phyloP scores from a whole-genome alignment of 176 grass and related monocot genomes.

The Typha latifolia region DNA sequence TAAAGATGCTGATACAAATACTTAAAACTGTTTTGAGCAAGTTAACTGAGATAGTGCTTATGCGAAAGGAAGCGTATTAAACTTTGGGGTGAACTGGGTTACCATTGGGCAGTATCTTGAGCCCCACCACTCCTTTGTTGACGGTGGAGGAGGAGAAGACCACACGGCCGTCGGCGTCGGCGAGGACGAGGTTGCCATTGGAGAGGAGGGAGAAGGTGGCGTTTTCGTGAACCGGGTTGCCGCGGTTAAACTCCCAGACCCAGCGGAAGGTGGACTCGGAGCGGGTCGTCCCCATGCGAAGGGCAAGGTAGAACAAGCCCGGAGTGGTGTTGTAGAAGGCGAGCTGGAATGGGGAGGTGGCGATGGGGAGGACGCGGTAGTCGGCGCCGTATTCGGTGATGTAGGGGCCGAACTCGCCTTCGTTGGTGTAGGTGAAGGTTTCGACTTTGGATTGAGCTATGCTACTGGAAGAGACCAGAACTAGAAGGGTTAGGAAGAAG shows the following conservation, averaged over 20 bases:
- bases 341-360: slow-evolving; percentile 16
- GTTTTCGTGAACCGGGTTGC: slow-evolving; percentile 27
- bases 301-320: slow-evolving; percentile 28
- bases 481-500: neutral
- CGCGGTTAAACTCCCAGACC: slow-evolving; percentile 38
- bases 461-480: neutral
- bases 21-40: too few species aligned
- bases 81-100: neutral
- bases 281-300: slow-evolving; percentile 33
- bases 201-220: slow-evolving; percentile 38
- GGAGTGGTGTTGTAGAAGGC: slow-evolving; percentile 30
- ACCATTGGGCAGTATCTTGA: slow-evolving; percentile 24
- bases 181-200: slow-evolving; percentile 33
- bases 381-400: slow-evolving; percentile 30
- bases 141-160: slow-evolving; percentile 25
- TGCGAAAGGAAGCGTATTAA: too few species aligned
- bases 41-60: too few species aligned
- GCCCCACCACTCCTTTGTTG: slow-evolving; percentile 26
- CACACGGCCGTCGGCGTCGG: slow-evolving; percentile 28
- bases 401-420: slow-evolving; percentile 36
- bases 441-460: slow-evolving; percentile 15
- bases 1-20: too few species aligned
- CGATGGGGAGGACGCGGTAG: slow-evolving; percentile 30
- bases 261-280: slow-evolving; percentile 35
- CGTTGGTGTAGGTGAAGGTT: slow-evolving; percentile 35